Conservation (phyloP, 2,329 filamentous ascomycete genomes). For the Herpotrichia juniperi region DNA sequence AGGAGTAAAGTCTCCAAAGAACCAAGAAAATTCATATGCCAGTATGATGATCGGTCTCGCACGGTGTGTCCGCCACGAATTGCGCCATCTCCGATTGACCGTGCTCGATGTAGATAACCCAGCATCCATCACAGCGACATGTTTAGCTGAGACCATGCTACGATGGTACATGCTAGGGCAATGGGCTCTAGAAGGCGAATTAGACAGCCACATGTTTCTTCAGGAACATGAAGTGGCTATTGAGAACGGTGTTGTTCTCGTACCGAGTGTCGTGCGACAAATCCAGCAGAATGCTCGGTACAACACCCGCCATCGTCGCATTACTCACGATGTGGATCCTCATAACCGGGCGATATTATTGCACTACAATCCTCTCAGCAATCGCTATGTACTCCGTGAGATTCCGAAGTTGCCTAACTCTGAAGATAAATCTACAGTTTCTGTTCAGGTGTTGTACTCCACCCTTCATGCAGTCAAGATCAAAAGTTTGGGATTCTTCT, state of each 20-base stretch:
- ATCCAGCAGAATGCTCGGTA: conserved; percentile 19
- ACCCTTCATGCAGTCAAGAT: conserved; percentile 4
- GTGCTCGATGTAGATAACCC: conserved; percentile 7
- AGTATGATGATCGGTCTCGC: not conserved
- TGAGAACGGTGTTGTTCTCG: not conserved
- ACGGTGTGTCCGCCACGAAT: not conserved
- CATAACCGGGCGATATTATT: not conserved
- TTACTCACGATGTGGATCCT: conserved; percentile 7
- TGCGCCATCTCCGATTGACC: not conserved
- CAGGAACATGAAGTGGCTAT: conserved; percentile 12
- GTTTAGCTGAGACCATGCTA: conserved; percentile 7
- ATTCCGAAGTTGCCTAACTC: not conserved
- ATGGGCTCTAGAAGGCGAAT: conserved; percentile 2
- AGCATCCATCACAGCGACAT: not conserved
- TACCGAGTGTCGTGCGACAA: conserved; percentile 7
- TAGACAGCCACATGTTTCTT: not conserved
- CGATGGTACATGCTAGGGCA: conserved; percentile 3
- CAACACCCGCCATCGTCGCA: conserved; percentile 24
- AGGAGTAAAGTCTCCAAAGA: conserved; percentile 15
- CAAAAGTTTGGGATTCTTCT: conserved; percentile 1
- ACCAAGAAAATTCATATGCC: conserved; percentile 6
- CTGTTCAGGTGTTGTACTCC: conserved; percentile 6
- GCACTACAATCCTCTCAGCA: not conserved
- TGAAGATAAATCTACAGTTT: not conserved
- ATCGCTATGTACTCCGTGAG: conserved; percentile 2